Evolutionary conservation across 129 eudicot genomes (phyloP).

Genomic region (Flaveria sonorensis): DNA sequence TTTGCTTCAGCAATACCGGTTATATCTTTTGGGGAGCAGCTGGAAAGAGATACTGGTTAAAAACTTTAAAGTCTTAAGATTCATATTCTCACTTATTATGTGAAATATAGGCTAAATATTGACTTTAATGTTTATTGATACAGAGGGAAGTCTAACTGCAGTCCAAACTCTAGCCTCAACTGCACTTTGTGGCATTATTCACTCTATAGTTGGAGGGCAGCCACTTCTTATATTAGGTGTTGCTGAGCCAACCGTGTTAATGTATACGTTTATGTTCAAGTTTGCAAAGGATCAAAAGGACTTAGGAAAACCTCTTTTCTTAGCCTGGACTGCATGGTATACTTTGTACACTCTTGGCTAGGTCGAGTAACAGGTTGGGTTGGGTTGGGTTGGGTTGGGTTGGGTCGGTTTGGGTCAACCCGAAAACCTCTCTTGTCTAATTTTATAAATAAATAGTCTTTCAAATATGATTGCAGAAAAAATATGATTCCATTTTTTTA

Average conservation of each 20-base stretch:
- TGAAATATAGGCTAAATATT: neutral
- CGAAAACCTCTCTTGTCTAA: neutral
- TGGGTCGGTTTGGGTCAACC: slow-evolving; percentile 9
- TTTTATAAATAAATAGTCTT: slow-evolving; percentile 9
- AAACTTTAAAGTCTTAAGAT: slow-evolving; percentile 15
- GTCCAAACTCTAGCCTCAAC: slow-evolving; percentile 97
- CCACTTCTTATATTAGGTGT: slow-evolving; percentile 94
- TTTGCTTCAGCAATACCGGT: slow-evolving; percentile 99
- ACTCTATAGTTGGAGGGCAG: slow-evolving; percentile 95
- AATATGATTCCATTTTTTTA: neutral
- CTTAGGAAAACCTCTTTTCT: slow-evolving; percentile 75
- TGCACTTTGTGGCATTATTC: slow-evolving; percentile 85
- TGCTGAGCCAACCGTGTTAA: slow-evolving; percentile 97
- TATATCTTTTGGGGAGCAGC: slow-evolving; percentile 96
- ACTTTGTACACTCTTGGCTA: slow-evolving; percentile 14
- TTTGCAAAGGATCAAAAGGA: slow-evolving; percentile 89
- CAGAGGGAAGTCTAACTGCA: slow-evolving; percentile 91
- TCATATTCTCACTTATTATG: neutral
- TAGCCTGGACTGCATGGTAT: slow-evolving; percentile 98
- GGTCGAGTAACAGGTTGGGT: slow-evolving; percentile 3
- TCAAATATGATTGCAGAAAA: neutral
- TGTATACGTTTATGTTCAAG: slow-evolving; percentile 95
- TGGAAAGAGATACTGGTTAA: slow-evolving; percentile 85
- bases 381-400: slow-evolving; percentile 15
- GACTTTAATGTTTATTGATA: slow-evolving; percentile 9